Evolutionary conservation across 2,329 filamentous ascomycete genomes (phyloP).

Genomic region (Fusarium redolens): DNA sequence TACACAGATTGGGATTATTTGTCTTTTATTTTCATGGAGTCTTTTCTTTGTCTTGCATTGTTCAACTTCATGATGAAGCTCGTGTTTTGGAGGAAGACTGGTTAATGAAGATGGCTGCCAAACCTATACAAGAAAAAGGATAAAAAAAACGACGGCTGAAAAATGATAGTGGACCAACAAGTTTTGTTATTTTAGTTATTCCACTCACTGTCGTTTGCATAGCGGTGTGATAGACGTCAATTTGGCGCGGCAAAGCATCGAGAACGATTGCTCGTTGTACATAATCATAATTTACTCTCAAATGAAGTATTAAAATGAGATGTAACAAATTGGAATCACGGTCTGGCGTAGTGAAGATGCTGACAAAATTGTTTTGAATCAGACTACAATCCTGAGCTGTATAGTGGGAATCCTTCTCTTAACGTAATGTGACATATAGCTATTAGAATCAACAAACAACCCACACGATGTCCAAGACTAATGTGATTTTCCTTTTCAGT

Average conservation of each 20-base stretch:
- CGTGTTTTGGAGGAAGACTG: slow-evolving; percentile 5
- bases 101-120: slow-evolving; percentile 8
- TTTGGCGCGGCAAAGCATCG: slow-evolving; percentile 15
- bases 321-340: not conserved
- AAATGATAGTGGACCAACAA: slow-evolving; percentile 21
- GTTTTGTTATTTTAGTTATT: slow-evolving; percentile 24
- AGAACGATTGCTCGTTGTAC: slow-evolving; percentile 35
- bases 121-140: slow-evolving; percentile 13
- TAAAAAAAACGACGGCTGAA: not conserved
- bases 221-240: slow-evolving; percentile 35
- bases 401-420: slow-evolving; percentile 2
- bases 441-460: not conserved
- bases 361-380: not conserved
- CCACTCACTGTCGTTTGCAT: slow-evolving; percentile 35
- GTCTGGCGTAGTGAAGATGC: not conserved
- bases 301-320: slow-evolving; percentile 24
- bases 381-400: not conserved
- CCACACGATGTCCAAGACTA: not conserved
- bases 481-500: slow-evolving; percentile 47
- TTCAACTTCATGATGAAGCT: slow-evolving; percentile 13
- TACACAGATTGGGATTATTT: slow-evolving; percentile 44
- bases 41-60: slow-evolving; percentile 30
- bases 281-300: slow-evolving; percentile 45
- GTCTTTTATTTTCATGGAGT: slow-evolving; percentile 13
- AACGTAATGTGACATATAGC: slow-evolving; percentile 2